phyloP scores from a whole-genome alignment of 768 basidiomycete genomes.

The Podaxis rugospora region DNA sequence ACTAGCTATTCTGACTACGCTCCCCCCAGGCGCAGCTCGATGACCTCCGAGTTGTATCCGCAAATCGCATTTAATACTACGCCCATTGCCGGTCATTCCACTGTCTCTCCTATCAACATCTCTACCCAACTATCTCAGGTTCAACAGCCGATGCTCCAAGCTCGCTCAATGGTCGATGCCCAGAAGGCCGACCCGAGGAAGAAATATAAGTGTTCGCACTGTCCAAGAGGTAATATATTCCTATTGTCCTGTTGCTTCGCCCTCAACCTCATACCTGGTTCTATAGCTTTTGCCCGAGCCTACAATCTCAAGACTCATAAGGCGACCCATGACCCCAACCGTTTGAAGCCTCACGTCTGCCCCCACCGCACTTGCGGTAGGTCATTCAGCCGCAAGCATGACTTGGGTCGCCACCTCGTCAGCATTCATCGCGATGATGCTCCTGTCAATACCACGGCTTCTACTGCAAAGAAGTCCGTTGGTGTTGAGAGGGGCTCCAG shows the following conservation, averaged over 20 bases:
- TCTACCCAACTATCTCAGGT: slow-evolving; percentile 44
- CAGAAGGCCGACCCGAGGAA: slow-evolving; percentile 64
- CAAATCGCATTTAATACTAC: slow-evolving; percentile 42
- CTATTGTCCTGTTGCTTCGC: neutral
- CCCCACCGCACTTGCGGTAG: slow-evolving; percentile 82
- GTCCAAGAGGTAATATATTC: slow-evolving; percentile 58
- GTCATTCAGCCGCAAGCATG: slow-evolving; percentile 93
- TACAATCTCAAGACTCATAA: slow-evolving; percentile 96
- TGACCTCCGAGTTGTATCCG: slow-evolving; percentile 43
- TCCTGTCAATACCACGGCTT: slow-evolving; percentile 36
- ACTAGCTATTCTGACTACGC: slow-evolving; percentile 69
- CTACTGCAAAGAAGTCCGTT: slow-evolving; percentile 42
- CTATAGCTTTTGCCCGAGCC: slow-evolving; percentile 81
- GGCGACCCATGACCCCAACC: slow-evolving; percentile 91
- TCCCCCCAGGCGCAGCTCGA: slow-evolving; percentile 39
- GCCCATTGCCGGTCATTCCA: slow-evolving; percentile 34
- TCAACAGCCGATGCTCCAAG: slow-evolving; percentile 18
- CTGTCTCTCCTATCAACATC: slow-evolving; percentile 55
- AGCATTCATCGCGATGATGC: slow-evolving; percentile 79
- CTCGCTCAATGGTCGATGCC: slow-evolving; percentile 43
- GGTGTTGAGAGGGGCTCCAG: slow-evolving; percentile 64
- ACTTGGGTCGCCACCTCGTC: slow-evolving; percentile 84
- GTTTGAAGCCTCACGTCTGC: slow-evolving; percentile 86
- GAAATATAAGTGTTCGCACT: slow-evolving; percentile 73
- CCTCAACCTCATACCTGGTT: slow-evolving; percentile 13